phyloP scores from a whole-genome alignment of 2,329 filamentous ascomycete species.

The Fusarium coffeatum region DNA sequence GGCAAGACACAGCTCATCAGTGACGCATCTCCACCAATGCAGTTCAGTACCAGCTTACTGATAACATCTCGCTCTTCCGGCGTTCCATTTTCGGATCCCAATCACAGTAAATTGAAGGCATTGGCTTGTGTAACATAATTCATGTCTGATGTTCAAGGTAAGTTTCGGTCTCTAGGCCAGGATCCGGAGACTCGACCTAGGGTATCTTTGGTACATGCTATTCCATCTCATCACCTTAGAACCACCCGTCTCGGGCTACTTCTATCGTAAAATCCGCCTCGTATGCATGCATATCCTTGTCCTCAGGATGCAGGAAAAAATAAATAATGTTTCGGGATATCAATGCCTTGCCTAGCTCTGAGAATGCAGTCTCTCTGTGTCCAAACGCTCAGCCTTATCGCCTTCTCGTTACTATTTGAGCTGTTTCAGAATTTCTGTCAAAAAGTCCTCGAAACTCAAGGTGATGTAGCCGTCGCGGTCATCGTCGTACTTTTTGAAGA shows the following conservation, averaged over 20 bases:
- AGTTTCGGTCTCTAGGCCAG: slow-evolving; percentile 44
- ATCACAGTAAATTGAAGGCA: neutral
- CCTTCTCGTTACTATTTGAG: slow-evolving; percentile 56
- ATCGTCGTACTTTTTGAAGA: slow-evolving; percentile 98
- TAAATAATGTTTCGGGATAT: slow-evolving; percentile 3
- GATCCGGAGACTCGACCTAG: slow-evolving; percentile 44
- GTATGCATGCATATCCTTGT: slow-evolving; percentile 15
- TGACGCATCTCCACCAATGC: neutral
- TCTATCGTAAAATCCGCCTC: slow-evolving; percentile 24
- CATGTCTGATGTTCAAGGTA: slow-evolving; percentile 38
- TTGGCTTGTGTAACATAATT: slow-evolving; percentile 21
- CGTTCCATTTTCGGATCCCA: neutral
- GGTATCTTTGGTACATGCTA: slow-evolving; percentile 46
- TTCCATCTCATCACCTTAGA: slow-evolving; percentile 18
- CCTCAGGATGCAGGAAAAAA: slow-evolving; percentile 1
- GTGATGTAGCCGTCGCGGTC: slow-evolving; percentile 95
- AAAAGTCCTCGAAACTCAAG: slow-evolving; percentile 83
- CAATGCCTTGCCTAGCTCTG: neutral
- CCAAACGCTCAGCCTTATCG: neutral
- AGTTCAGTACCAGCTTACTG: neutral
- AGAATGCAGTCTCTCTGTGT: neutral
- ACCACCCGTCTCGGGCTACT: slow-evolving; percentile 3
- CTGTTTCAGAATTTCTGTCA: slow-evolving; percentile 75
- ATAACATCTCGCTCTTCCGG: neutral
- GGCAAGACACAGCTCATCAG: neutral